Percentiles rank a stretch among this genome's conserved stretches.
Conservation (phyloP, 768 basidiomycete species). For the Lentinula guzmanii region DNA sequence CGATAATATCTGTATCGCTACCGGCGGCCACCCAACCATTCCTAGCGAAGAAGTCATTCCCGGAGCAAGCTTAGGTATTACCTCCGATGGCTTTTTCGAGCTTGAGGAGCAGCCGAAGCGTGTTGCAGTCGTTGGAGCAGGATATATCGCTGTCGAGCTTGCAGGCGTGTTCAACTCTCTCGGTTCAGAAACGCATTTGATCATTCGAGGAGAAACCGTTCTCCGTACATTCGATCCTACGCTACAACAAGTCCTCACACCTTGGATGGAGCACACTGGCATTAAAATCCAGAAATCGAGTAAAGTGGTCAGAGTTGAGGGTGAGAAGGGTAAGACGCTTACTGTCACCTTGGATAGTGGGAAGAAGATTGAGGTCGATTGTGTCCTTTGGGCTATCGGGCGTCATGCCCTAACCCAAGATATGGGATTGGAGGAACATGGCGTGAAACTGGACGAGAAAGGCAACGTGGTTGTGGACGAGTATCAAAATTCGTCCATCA, state of each 20-base stretch:
- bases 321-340: conserved; percentile 62
- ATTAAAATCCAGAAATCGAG: conserved; percentile 78
- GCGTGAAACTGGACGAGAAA: conserved; percentile 67
- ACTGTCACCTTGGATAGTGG: conserved; percentile 74
- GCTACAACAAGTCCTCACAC: conserved; percentile 76
- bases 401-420: conserved; percentile 73
- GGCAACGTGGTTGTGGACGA: conserved; percentile 90
- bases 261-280: conserved; percentile 95
- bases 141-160: conserved; percentile 97
- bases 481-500: conserved; percentile 76
- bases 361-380: conserved; percentile 78
- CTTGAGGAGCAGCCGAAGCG: conserved; percentile 87
- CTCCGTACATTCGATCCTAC: conserved; percentile 90
- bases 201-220: conserved; percentile 88
- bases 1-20: conserved; percentile 78
- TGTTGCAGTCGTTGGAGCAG: conserved; percentile 92
- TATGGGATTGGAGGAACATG: conserved; percentile 72
- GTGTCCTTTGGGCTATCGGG: conserved; percentile 92
- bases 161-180: conserved; percentile 91
- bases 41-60: conserved; percentile 79
- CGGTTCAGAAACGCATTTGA: conserved; percentile 85
- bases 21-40: conserved; percentile 78
- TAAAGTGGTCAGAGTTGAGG: conserved; percentile 71
- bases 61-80: conserved; percentile 85
- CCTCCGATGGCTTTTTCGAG: conserved; percentile 96